Evolutionary conservation across 2,329 filamentous ascomycete species (phyloP).

Genomic region (Emergomyces pasteurianus): DNA sequence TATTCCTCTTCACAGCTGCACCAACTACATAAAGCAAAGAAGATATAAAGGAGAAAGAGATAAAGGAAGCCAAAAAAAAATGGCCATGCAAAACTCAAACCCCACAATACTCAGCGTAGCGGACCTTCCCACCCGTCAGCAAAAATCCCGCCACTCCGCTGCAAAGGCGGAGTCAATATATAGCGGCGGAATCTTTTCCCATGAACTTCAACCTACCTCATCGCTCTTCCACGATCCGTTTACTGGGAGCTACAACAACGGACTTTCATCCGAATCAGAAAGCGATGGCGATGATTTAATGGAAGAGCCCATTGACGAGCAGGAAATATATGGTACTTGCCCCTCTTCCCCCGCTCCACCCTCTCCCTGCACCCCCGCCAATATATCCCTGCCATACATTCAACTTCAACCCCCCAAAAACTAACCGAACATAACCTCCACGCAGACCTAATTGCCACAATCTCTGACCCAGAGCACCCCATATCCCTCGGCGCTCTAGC

Average conservation of each 20-base stretch:
- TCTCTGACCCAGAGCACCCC: conserved; percentile 93
- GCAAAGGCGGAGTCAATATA: conserved; percentile 30
- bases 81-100: conserved; percentile 56
- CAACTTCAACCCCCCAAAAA: conserved; percentile 24
- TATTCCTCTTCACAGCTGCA: not conserved
- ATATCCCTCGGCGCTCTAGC: conserved; percentile 85
- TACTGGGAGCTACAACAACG: conserved; percentile 22
- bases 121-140: conserved; percentile 71
- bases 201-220: conserved; percentile 37
- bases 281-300: conserved; percentile 44
- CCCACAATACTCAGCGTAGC: conserved; percentile 81
- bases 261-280: conserved; percentile 28
- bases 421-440: conserved; percentile 13
- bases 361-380: no score
- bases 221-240: conserved; percentile 40
- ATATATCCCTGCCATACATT: no score
- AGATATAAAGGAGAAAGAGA: not conserved
- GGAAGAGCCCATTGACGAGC: conserved; percentile 82
- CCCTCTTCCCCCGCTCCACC: not conserved
- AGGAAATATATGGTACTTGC: conserved; percentile 76
- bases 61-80: not conserved
- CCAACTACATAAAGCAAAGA: not conserved
- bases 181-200: conserved; percentile 37
- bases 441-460: conserved; percentile 80
- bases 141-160: conserved; percentile 26